Evolutionary conservation across 352 stramenopile genomes (phyloP).

Genomic region (Phytophthora tubulina): DNA sequence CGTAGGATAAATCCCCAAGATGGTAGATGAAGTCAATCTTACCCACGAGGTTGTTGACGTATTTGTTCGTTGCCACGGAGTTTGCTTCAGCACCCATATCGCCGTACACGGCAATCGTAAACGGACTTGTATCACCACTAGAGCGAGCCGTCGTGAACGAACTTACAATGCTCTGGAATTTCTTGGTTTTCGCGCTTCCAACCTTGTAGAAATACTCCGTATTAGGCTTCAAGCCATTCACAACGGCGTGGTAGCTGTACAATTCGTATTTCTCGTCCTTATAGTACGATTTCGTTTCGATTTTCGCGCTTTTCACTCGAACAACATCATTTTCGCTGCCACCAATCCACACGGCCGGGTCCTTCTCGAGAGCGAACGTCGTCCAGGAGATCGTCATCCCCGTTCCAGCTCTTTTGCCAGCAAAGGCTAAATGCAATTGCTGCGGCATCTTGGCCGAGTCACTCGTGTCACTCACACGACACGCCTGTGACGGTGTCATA

Average conservation of each 20-base stretch:
- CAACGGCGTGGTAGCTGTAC: constrained; percentile 49
- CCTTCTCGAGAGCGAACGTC: neutral
- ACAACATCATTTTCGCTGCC: too few species aligned
- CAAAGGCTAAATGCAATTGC: neutral
- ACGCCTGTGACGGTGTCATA: neutral
- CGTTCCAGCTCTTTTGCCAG: neutral
- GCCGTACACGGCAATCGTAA: constrained; percentile 31
- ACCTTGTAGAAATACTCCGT: constrained; percentile 47
- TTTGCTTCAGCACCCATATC: constrained; percentile 39
- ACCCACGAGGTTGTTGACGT: constrained; percentile 35
- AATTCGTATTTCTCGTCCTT: constrained; percentile 47
- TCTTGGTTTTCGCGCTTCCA: constrained; percentile 15
- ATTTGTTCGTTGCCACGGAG: constrained; percentile 32
- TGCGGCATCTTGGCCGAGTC: neutral
- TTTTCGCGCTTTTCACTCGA: too few species aligned
- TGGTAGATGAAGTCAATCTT: constrained; percentile 43
- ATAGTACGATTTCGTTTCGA: constrained; percentile 30
- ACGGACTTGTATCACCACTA: constrained; percentile 19
- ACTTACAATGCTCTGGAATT: constrained; percentile 31
- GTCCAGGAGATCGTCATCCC: constrained; percentile 3
- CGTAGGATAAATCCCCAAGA: constrained; percentile 44
- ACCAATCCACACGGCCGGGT: too few species aligned
- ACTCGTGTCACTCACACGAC: neutral
- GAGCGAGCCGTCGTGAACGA: constrained; percentile 45
- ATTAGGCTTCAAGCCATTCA: constrained; percentile 36